phyloP scores from a whole-genome alignment of 495 filamentous ascomycete species.

The Hypoxylon perforatum region DNA sequence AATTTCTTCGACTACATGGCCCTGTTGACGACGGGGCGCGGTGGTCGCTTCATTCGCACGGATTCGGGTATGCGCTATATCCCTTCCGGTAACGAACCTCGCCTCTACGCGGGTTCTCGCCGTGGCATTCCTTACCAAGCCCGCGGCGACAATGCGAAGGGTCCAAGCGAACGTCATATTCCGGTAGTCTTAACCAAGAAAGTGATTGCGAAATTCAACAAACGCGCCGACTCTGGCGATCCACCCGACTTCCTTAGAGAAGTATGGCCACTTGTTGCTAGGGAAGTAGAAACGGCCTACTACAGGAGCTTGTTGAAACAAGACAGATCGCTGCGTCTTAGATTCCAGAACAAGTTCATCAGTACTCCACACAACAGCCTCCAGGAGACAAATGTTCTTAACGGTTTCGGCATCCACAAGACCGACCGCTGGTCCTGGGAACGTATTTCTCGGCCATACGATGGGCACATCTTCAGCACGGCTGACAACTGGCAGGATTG shows the following conservation, averaged over 20 bases:
- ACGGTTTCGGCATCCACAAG: constrained; percentile 14
- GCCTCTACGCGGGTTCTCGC: constrained; percentile 33
- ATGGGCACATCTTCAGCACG: background rate
- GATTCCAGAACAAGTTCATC: background rate
- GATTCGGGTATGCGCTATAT: constrained; percentile 5
- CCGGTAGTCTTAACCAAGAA: constrained; percentile 33
- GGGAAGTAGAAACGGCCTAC: constrained; percentile 38
- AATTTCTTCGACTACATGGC: constrained; percentile 30
- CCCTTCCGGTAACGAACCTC: constrained; percentile 38
- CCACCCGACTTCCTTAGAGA: constrained; percentile 32
- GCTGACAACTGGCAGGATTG: constrained; percentile 9
- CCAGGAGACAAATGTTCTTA: constrained; percentile 20
- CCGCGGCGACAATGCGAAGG: constrained; percentile 36
- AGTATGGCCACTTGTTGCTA: constrained; percentile 35
- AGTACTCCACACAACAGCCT: constrained; percentile 20
- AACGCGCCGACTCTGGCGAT: constrained; percentile 18
- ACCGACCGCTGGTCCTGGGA: constrained; percentile 27
- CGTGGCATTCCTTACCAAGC: constrained; percentile 40
- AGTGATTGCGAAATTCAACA: constrained; percentile 28
- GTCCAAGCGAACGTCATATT: constrained; percentile 28
- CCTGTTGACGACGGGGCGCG: constrained; percentile 21
- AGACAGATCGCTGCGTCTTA: background rate
- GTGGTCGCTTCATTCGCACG: constrained; percentile 9
- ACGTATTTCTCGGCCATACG: background rate
- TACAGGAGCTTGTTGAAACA: constrained; percentile 29